Base-by-base conservation (phyloP, 345 rosid genomes). In the Aquilaria sinensis region DNA sequence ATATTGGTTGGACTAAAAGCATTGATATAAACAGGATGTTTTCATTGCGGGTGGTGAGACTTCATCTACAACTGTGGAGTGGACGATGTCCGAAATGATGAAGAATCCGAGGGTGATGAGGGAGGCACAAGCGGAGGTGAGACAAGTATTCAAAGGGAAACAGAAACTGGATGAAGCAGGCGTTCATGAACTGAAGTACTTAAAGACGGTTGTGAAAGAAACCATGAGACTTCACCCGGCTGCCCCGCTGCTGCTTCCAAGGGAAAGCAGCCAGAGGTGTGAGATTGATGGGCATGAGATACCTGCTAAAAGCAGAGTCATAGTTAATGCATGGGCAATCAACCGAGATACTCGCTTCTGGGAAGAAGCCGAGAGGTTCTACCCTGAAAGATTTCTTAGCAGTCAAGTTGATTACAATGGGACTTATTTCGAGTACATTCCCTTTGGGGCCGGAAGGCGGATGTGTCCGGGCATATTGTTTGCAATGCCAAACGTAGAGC, bases 101-200 rank as follows among this genome's bases (percentile, higher is more conserved):
- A 64, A 10, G 55, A 54, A 64, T 30, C 67, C 67, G 29, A 64
- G 5, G 3, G 3, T 45, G 10, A 29, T 64, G 60, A 3, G 37
- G 32, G 29, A 64, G 57, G 67, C 53, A 31, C 67, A 64, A 55
- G 45, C 13, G 30, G 67, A 64, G 53, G 52, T 54, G 12, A 64
- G 67, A 46, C 8, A 23, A 6, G 53, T 45, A 1, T 63, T 63
- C 23, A 10, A 63, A 23, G 41, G 16, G n/a, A 63, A 15, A 53
- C 48, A 49, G 10, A 34, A 12, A 2, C 58, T 63, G 1, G 66
- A 53, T 43, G 66, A 63, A 52, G 10, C 34, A 12, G 34, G 51
- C n/a, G 12, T 63, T 23, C 66, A 53, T 41, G 50, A 63, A 12
- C 12, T 52, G 34, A 51, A 33, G 23, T 37, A 48, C 57, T 16